Percentiles rank a stretch among this genome's conserved stretches.
Evolutionary conservation across 1,284 basidiomycete genomes (phyloP).

Genomic region (Ustilago vetiveriae): DNA sequence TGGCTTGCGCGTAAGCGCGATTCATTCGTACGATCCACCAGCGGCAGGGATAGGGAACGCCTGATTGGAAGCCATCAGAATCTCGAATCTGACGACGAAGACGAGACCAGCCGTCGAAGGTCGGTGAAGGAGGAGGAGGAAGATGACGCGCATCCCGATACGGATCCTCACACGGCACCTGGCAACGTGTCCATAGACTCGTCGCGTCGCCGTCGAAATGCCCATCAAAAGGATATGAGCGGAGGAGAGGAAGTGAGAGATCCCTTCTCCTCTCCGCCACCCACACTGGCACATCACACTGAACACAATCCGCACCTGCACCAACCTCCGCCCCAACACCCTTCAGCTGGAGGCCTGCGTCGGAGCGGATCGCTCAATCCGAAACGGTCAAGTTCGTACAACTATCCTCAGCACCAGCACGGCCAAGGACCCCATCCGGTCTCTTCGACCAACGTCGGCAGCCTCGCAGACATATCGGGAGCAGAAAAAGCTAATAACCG

Average conservation of each 20-base stretch:
- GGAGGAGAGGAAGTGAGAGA: conserved; percentile 11
- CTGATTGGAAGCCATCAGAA: conserved; percentile 5
- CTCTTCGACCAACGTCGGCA: background rate
- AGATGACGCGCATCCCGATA: conserved; percentile 39
- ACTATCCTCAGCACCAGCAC: conserved; percentile 8
- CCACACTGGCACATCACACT: conserved; percentile 15
- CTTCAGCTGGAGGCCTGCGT: conserved; percentile 5
- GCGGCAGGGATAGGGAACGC: conserved; percentile 15
- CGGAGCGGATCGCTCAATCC: conserved; percentile 31
- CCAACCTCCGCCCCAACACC: conserved; percentile 39
- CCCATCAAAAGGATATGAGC: conserved; percentile 1
- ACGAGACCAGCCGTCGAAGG: background rate
- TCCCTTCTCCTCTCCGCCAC: conserved; percentile 23
- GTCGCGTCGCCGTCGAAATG: background rate
- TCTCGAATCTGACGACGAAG: conserved; percentile 3
- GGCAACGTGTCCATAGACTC: conserved; percentile 5
- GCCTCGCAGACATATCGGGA: no score
- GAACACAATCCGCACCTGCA: conserved; percentile 25
- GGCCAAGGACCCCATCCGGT: background rate
- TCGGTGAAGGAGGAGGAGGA: conserved; percentile 7
- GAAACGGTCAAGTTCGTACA: conserved; percentile 25
- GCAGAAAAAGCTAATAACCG: background rate
- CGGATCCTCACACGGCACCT: conserved; percentile 12
- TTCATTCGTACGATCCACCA: conserved; percentile 17
- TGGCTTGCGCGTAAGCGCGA: conserved; percentile 49